Percentiles rank a stretch among this genome's conserved stretches.
Evolutionary conservation across 2,329 filamentous ascomycete species (phyloP).

Genomic region (Epichloe amarillans): DNA sequence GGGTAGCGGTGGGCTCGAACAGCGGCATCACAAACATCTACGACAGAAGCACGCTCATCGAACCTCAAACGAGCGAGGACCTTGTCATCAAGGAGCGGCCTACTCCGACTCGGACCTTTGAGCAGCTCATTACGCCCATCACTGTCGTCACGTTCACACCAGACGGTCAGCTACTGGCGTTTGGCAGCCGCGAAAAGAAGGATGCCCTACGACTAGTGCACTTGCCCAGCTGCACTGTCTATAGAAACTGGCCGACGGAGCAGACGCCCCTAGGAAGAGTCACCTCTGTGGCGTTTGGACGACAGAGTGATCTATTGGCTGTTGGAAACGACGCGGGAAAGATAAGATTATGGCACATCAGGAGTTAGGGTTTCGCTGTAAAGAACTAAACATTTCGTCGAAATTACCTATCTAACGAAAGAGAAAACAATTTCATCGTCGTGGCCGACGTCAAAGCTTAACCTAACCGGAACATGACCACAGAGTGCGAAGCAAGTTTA

Average conservation of each 20-base stretch:
- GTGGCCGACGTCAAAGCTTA: too few species aligned
- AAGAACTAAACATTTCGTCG: too few species aligned
- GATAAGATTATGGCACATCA: slow-evolving; percentile 83
- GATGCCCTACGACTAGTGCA: slow-evolving; percentile 82
- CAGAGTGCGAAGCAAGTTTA: too few species aligned
- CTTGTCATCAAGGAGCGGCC: slow-evolving; percentile 51
- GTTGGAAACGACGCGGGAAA: slow-evolving; percentile 84
- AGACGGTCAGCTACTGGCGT: slow-evolving; percentile 79
- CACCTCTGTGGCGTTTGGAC: slow-evolving; percentile 57
- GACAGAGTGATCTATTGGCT: slow-evolving; percentile 55
- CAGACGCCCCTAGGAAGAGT: slow-evolving; percentile 80
- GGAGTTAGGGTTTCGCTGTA: slow-evolving; percentile 31
- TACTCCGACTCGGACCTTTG: slow-evolving; percentile 58
- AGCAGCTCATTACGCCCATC: slow-evolving; percentile 78
- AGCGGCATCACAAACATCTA: slow-evolving; percentile 91
- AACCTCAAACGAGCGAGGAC: slow-evolving; percentile 22
- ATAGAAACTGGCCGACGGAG: slow-evolving; percentile 90
- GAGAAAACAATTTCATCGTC: too few species aligned
- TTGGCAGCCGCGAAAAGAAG: slow-evolving; percentile 76
- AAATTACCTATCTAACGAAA: too few species aligned
- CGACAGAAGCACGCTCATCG: slow-evolving; percentile 56
- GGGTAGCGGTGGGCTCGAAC: slow-evolving; percentile 77
- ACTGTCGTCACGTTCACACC: slow-evolving; percentile 70
- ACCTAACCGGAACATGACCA: too few species aligned
- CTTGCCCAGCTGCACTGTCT: slow-evolving; percentile 83